A percentile compares a stretch with the other conserved stretches of the same genome.
Evolutionary conservation across 495 filamentous ascomycete species (phyloP).

Genomic region (Daldinia grandis): DNA sequence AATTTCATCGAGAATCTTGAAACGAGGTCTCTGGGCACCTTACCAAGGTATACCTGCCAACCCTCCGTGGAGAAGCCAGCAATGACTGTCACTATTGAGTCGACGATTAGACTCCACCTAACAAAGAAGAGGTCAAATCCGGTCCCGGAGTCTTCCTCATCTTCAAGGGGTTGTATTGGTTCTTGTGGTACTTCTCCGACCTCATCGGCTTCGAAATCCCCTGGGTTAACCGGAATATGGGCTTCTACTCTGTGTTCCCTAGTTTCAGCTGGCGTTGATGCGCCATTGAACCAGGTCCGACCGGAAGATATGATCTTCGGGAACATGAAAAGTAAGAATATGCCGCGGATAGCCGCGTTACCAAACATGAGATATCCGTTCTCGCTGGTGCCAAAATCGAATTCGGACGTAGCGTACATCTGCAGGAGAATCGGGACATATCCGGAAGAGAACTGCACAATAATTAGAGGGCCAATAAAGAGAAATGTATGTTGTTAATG

Average conservation of each 20-base stretch:
- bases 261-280: conserved; percentile 8
- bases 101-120: conserved; percentile 59
- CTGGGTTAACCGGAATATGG: conserved; percentile 45
- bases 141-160: conserved; percentile 45
- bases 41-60: conserved; percentile 65
- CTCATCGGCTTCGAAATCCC: conserved; percentile 51
- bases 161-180: conserved; percentile 44
- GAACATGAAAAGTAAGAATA: conserved; percentile 64
- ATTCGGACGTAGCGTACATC: conserved; percentile 63
- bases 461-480: conserved; percentile 2
- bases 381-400: conserved; percentile 61
- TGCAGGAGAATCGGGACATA: conserved; percentile 62
- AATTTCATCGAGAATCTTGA: not conserved
- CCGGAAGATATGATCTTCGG: conserved; percentile 62
- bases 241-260: conserved; percentile 14
- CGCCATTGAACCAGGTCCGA: conserved; percentile 53
- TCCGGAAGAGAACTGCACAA: conserved; percentile 58
- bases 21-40: not conserved
- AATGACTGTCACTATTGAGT: conserved; percentile 60
- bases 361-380: conserved; percentile 64
- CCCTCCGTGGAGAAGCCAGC: conserved; percentile 58
- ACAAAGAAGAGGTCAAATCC: conserved; percentile 65
- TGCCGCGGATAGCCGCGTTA: conserved; percentile 60
- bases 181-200: conserved; percentile 55
- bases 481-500: not conserved